These are phyloP conservation scores for Aristolochia fimbriata DNA, from an alignment of 164 flowering plant species.

Conservation along the genomic window DNA sequence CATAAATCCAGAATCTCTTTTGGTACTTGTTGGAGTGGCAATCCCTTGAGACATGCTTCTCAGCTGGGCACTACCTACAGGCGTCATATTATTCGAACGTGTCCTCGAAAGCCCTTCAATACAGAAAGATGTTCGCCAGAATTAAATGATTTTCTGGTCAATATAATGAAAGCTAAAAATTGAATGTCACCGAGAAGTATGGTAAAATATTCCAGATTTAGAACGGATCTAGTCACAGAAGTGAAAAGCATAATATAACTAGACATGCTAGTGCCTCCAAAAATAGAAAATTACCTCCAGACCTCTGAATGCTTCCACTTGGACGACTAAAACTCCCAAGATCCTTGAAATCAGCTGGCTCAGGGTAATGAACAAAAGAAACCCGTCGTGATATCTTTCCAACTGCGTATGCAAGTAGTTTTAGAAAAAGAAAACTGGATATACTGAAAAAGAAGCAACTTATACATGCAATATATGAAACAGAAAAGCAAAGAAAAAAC, in stretches of 20 bases:
- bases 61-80: slow-evolving; percentile 17
- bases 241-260: background rate
- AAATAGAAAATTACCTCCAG: slow-evolving; percentile 7
- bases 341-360: slow-evolving; percentile 31
- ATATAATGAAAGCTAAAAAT: no score
- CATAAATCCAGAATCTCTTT: slow-evolving; percentile 15
- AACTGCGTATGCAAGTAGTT: slow-evolving; percentile 23
- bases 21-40: slow-evolving; percentile 27
- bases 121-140: background rate
- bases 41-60: slow-evolving; percentile 13
- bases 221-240: background rate
- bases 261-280: background rate
- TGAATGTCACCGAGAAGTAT: no score
- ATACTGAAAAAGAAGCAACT: no score
- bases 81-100: slow-evolving; percentile 18
- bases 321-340: slow-evolving; percentile 1
- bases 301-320: slow-evolving; percentile 14
- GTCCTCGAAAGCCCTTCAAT: slow-evolving; percentile 5
- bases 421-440: no score
- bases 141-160: background rate
- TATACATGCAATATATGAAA: no score
- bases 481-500: no score
- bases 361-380: slow-evolving; percentile 54
- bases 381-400: slow-evolving; percentile 76
- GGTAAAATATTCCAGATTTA: background rate